Evolutionary conservation across 2,329 filamentous ascomycete species (phyloP), one percentile per base, ranked within the genome.

Genomic region (Parastagonospora avenae): DNA sequence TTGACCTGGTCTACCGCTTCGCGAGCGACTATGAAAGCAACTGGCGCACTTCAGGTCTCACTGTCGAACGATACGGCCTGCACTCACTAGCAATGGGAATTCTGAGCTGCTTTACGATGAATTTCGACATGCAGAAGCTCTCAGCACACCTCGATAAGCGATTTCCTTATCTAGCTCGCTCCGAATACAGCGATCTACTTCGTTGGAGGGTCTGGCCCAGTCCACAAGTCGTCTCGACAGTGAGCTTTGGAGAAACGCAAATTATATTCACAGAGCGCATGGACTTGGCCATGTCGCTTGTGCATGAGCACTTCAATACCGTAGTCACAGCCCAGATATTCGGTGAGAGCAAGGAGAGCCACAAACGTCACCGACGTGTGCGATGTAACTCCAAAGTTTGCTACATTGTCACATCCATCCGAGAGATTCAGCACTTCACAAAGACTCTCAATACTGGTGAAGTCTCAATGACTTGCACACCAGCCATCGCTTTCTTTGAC

Each of bases 161-260:
- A 24, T 27, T 10, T 14, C 38, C n/a, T n/a, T 19, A 15, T 24
- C 19, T 24, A 24, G 19, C 19, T 24, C 19, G 19, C 27, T 5
- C 42, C 24, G 29, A 46, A 14, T 9, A 2, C 8, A 36, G 15
- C 15, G 43, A 46, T 4, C 29, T 50, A 2, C 15, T 54, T 1
- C 37, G 37, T 4, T 54, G 51, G 51, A 36, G 51, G 4, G 32
- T 29, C 33, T 54, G 51, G 51, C 46, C 51, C 10, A 37, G 6
- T 8, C 40, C 44, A 4, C 46, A 41, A n/a, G 32, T 47, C 11
- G 27, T 44, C 8, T 28, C 46, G 8, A 44, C 46, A 10, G 15
- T 47, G 8, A 30, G 16, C 14, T 15, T 50, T 5, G 46, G 46
- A 8, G 16, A 33, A 16, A 46, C 37, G 7, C 37, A 46, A 8